A percentile compares a stretch with the other conserved stretches of the same genome.
phyloP scores from a whole-genome alignment of 1,139 yeast species.

The Suhomyces maxii region DNA sequence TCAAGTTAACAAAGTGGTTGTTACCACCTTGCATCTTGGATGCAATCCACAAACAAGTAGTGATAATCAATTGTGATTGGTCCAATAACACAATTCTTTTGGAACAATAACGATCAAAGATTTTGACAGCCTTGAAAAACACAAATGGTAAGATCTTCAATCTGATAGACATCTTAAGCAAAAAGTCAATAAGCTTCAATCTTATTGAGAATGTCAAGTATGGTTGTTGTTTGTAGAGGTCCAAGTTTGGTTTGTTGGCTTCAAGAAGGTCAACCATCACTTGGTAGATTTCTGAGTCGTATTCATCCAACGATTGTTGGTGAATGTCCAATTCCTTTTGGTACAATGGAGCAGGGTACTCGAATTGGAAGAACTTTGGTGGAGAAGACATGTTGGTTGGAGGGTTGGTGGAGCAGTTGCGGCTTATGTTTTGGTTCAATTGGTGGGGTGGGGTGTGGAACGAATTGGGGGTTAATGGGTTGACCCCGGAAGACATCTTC shows the following conservation, averaged over 20 bases:
- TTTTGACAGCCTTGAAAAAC: slow-evolving; percentile 55
- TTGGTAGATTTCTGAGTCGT: slow-evolving; percentile 50
- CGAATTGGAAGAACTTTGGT: slow-evolving; percentile 29
- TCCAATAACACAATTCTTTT: slow-evolving; percentile 61
- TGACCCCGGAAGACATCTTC: slow-evolving; percentile 9
- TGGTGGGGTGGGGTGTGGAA: slow-evolving; percentile 12
- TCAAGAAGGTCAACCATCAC: slow-evolving; percentile 36
- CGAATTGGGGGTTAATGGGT: slow-evolving; percentile 12
- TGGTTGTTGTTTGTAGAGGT: slow-evolving; percentile 63
- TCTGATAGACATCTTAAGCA: slow-evolving; percentile 57
- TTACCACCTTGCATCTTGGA: slow-evolving; percentile 69
- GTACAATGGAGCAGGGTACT: slow-evolving; percentile 53
- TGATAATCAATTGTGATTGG: slow-evolving; percentile 62
- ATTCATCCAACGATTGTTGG: slow-evolving; percentile 48
- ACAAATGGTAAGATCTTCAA: slow-evolving; percentile 62
- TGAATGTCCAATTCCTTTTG: slow-evolving; percentile 52
- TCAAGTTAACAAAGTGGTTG: slow-evolving; percentile 60
- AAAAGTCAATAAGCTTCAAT: slow-evolving; percentile 54
- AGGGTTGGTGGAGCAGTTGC: slow-evolving; percentile 1
- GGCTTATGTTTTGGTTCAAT: slow-evolving; percentile 3
- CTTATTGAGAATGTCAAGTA: slow-evolving; percentile 55
- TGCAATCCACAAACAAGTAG: slow-evolving; percentile 68
- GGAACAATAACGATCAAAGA: slow-evolving; percentile 67
- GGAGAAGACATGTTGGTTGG: background rate
- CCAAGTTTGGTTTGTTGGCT: slow-evolving; percentile 48